Evolutionary conservation across 2,329 filamentous ascomycete genomes (phyloP).

Genomic region (Sporothrix pallida): DNA sequence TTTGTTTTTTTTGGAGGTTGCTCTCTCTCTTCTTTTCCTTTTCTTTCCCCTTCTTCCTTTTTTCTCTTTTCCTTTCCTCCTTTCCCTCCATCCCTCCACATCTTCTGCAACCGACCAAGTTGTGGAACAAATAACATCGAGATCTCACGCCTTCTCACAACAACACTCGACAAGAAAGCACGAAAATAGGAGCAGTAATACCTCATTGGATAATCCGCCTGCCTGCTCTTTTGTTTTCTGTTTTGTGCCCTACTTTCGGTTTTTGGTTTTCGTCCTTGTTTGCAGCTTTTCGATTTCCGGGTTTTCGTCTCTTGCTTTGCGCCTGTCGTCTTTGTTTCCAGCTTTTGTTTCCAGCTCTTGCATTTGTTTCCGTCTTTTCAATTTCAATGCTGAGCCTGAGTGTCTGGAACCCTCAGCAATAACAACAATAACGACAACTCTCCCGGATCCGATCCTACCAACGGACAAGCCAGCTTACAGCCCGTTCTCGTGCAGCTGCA

Average conservation of each 20-base stretch:
- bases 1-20: slow-evolving; percentile 20
- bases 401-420: slow-evolving; percentile 33
- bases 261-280: background rate
- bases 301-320: background rate
- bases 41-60: background rate
- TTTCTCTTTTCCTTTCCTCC: background rate
- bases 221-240: background rate
- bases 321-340: background rate
- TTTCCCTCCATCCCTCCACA: slow-evolving; percentile 9
- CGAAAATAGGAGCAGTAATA: slow-evolving; percentile 16
- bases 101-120: slow-evolving; percentile 1
- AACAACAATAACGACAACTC: slow-evolving; percentile 6
- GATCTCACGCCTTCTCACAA: background rate
- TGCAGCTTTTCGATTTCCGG: background rate
- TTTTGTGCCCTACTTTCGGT: background rate
- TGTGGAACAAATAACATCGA: slow-evolving; percentile 19
- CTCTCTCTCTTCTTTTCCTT: background rate
- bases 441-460: background rate
- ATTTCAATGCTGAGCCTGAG: slow-evolving; percentile 21
- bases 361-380: background rate
- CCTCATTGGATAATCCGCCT: slow-evolving; percentile 1
- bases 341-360: background rate
- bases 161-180: background rate
- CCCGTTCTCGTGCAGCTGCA: background rate
- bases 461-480: background rate